Evolutionary conservation across 495 filamentous ascomycete species (phyloP), one percentile per base, ranked within the genome.

Genomic region (Podospora didyma): DNA sequence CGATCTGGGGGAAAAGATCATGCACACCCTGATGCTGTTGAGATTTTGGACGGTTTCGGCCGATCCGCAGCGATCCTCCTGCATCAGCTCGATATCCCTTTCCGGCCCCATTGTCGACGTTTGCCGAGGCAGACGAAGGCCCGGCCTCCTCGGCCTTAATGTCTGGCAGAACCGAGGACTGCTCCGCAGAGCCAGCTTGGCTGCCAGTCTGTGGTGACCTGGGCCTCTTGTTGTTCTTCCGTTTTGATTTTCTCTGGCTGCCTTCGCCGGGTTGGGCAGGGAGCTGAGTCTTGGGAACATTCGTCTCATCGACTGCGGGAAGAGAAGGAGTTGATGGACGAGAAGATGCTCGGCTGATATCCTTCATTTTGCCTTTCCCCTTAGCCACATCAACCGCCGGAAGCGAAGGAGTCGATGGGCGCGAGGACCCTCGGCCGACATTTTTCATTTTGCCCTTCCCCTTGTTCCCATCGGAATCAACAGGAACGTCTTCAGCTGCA

Each of bases 1-100:
- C 39, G 0, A 12, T 7, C n/a, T 42, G 5, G 39, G 39, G 9
- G n/a, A 42, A 42, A 7, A 42, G 12, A 1, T 42, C 39, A 2
- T 16, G 12, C 14, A 42, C n/a, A 17, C n/a, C 39, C 16, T 10
- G 34, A 42, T 5, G 4, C 39, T 7, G 39, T 5, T 17, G 1
- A 17, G 12, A 5, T 5, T 42, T 42, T 0, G 12, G 12, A 7
- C 39, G 39, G 12, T 42, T 7, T 16, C 12, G 10, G 39, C n/a
- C 39, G 14, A 61, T 50, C 3, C 23, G 49, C 21, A 61, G 49
- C 5, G 59, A 61, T 2, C 59, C 59, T 22, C 59, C 59, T 17
- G 53, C 53, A 37, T 53, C 37, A 44, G 49, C 49, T 5, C 59
- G 49, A 28, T 57, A 61, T 12, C 48, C 46, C 37, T n/a, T 49